Percentiles rank a stretch among this genome's conserved stretches.
Evolutionary conservation across 352 stramenopile genomes (phyloP).

Genomic region (Phytopythium ostracodes): DNA sequence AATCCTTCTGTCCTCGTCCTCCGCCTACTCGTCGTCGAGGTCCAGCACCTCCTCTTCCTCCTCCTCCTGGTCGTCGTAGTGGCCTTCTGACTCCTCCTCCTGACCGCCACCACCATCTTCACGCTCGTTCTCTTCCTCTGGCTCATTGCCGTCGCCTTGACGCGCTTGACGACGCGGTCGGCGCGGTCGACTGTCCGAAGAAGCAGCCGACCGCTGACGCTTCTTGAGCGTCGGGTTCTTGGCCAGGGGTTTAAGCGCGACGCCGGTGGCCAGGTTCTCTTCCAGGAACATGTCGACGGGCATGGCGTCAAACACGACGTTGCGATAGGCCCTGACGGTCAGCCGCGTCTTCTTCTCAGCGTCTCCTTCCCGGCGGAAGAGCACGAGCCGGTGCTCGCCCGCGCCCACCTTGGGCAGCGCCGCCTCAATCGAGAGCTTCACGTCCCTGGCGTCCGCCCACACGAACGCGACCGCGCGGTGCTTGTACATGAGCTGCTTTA

Average conservation of each 20-base stretch:
- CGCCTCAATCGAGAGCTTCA: constrained; percentile 69
- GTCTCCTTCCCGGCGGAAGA: constrained; percentile 51
- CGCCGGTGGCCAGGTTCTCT: constrained; percentile 23
- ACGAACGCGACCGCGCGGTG: constrained; percentile 63
- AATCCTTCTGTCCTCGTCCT: constrained; percentile 9
- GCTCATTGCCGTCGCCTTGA: not conserved
- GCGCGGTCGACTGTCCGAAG: not conserved
- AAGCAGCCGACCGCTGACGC: constrained; percentile 3
- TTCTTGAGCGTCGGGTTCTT: constrained; percentile 46
- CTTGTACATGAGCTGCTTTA: constrained; percentile 51
- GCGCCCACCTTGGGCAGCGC: constrained; percentile 34
- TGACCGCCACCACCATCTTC: constrained; percentile 41
- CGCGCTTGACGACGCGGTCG: constrained; percentile 3
- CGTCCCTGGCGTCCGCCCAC: constrained; percentile 60
- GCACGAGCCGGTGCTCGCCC: constrained; percentile 57
- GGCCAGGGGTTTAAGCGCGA: constrained; percentile 36
- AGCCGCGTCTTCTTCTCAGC: constrained; percentile 26
- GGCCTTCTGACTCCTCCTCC: constrained; percentile 15
- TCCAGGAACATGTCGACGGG: constrained; percentile 55
- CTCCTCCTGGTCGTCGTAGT: constrained; percentile 27
- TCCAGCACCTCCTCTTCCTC: constrained; percentile 51
- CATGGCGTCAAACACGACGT: constrained; percentile 49
- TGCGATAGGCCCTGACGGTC: constrained; percentile 53
- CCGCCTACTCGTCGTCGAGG: constrained; percentile 36
- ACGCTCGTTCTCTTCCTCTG: constrained; percentile 10